A percentile compares a stretch with the other conserved stretches of the same genome.
Evolutionary conservation across 805 yeast genomes (phyloP).

Genomic region (Metschnikowia lachancei): DNA sequence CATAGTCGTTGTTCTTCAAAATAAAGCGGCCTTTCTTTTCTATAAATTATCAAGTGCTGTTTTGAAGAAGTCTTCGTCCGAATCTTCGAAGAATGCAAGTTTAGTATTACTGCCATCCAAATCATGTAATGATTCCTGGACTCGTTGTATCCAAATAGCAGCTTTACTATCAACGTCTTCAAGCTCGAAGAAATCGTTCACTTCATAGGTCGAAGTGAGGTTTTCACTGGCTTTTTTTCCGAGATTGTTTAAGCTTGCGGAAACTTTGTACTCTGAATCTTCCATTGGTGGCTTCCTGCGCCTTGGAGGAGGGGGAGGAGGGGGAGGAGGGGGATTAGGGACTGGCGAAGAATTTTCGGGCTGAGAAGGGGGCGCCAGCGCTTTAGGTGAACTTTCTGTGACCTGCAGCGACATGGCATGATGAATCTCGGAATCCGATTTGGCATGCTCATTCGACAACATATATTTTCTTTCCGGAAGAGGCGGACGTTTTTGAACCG

Average conservation of each 20-base stretch:
- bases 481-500: conserved; percentile 30
- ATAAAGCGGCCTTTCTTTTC: neutral
- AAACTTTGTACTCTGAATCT: neutral
- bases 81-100: conserved; percentile 33
- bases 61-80: conserved; percentile 34
- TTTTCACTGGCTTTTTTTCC: conserved; percentile 23
- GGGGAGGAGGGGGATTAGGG: conserved; percentile 14
- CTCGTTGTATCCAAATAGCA: conserved; percentile 37
- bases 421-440: conserved; percentile 1
- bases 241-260: neutral
- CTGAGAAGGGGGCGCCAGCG: conserved; percentile 3
- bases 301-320: conserved; percentile 34
- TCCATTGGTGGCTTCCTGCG: conserved; percentile 13
- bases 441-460: conserved; percentile 7
- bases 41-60: conserved; percentile 17
- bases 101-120: conserved; percentile 31
- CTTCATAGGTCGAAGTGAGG: conserved; percentile 24
- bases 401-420: neutral
- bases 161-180: conserved; percentile 39
- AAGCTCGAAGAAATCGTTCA: conserved; percentile 29
- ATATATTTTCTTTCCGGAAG: conserved; percentile 27
- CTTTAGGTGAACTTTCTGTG: neutral
- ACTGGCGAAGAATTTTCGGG: neutral
- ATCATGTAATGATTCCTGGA: conserved; percentile 27
- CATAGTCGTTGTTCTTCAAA: neutral